phyloP scores from a whole-genome alignment of 1,139 yeast species.

The Kodamaea fungicola region DNA sequence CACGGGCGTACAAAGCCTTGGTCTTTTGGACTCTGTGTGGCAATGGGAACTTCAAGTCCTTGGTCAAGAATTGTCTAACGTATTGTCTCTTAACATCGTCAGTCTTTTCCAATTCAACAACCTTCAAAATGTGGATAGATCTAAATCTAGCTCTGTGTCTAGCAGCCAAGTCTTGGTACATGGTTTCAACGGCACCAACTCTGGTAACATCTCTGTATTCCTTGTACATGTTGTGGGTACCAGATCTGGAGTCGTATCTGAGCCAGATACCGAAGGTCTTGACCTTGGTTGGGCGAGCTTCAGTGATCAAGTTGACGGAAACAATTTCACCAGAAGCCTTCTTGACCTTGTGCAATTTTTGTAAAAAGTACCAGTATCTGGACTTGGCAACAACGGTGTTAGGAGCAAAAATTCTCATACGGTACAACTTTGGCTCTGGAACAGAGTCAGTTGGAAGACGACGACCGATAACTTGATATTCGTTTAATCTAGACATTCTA shows the following conservation, averaged over 20 bases:
- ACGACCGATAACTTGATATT: slow-evolving; percentile 99
- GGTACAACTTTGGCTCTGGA: slow-evolving; percentile 99
- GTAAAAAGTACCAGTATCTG: slow-evolving; percentile 99
- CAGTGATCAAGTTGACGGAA: slow-evolving; percentile 85
- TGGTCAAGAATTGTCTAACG: slow-evolving; percentile 94
- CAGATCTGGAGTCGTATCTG: slow-evolving; percentile 99
- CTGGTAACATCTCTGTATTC: slow-evolving; percentile 99
- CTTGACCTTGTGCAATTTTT: slow-evolving; percentile 99
- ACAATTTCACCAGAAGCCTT: slow-evolving; percentile 99
- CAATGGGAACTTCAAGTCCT: slow-evolving; percentile 99
- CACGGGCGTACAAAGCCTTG: slow-evolving; percentile 81
- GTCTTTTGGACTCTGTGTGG: slow-evolving; percentile 98
- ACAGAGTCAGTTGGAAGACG: slow-evolving; percentile 98
- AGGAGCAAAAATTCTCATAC: slow-evolving; percentile 99
- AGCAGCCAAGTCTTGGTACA: slow-evolving; percentile 99
- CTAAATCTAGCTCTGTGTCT: slow-evolving; percentile 99
- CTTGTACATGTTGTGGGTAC: slow-evolving; percentile 99
- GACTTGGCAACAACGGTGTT: slow-evolving; percentile 99
- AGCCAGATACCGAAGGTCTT: slow-evolving; percentile 99
- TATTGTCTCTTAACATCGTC: slow-evolving; percentile 99
- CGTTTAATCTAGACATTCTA: slow-evolving; percentile 86
- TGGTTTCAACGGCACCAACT: slow-evolving; percentile 97
- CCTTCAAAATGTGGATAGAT: slow-evolving; percentile 97
- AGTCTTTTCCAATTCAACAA: slow-evolving; percentile 96
- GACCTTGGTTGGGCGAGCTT: slow-evolving; percentile 97